phyloP scores from a whole-genome alignment of 2,329 filamentous ascomycete genomes.

The Cytospora piceae region DNA sequence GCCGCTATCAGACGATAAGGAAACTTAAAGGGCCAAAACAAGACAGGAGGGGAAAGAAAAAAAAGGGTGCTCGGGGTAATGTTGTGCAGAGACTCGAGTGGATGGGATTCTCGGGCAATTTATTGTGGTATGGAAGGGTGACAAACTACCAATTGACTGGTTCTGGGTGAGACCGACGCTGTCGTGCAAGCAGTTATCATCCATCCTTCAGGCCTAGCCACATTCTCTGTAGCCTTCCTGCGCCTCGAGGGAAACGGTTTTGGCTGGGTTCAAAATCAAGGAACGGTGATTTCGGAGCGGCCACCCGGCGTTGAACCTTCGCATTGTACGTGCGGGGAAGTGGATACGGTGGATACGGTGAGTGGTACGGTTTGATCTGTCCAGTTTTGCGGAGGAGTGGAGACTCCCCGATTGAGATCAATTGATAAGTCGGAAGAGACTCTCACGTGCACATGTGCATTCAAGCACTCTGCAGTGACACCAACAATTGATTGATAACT shows the following conservation, averaged over 20 bases:
- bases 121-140: slow-evolving; percentile 23
- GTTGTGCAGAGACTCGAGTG: slow-evolving; percentile 45
- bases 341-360: background rate
- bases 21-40: background rate
- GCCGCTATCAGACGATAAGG: slow-evolving; percentile 20
- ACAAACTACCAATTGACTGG: slow-evolving; percentile 9
- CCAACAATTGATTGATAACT: too few relatives aligned
- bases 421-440: background rate
- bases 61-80: slow-evolving; percentile 48
- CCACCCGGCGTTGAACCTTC: background rate
- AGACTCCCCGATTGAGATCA: background rate
- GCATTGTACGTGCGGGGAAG: background rate
- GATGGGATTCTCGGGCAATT: slow-evolving; percentile 28
- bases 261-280: slow-evolving; percentile 11
- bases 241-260: slow-evolving; percentile 12
- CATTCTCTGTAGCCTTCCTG: slow-evolving; percentile 5
- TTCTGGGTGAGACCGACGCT: slow-evolving; percentile 15
- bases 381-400: slow-evolving; percentile 23
- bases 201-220: background rate
- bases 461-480: too few relatives aligned
- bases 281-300: slow-evolving; percentile 15
- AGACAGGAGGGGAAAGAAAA: slow-evolving; percentile 6
- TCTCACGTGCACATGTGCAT: background rate
- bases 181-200: slow-evolving; percentile 22
- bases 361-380: background rate